Evolutionary conservation across 2,329 filamentous ascomycete genomes (phyloP).

Genomic region (Paracamarosporium sp.): DNA sequence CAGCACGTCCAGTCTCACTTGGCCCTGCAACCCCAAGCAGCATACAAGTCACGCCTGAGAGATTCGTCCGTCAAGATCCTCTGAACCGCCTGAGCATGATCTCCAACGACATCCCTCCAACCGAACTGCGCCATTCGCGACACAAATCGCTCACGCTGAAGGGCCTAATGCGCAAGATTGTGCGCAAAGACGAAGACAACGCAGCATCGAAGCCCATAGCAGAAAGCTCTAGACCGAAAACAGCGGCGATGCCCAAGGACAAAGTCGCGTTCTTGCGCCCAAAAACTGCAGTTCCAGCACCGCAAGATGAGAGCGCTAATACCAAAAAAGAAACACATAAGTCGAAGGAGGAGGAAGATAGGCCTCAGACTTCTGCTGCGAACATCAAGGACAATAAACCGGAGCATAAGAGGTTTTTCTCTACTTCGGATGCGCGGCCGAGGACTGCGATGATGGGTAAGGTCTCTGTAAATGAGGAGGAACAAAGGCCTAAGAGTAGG

Average conservation of each 20-base stretch:
- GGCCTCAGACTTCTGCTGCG: slow-evolving; percentile 12
- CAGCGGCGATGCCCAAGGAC: slow-evolving; percentile 19
- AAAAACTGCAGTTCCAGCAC: slow-evolving; percentile 13
- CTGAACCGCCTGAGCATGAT: slow-evolving; percentile 26
- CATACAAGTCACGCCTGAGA: slow-evolving; percentile 27
- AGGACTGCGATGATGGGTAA: not conserved
- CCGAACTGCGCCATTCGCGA: slow-evolving; percentile 23
- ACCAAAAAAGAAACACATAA: too few relatives aligned
- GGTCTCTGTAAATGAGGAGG: not conserved
- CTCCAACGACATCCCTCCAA: slow-evolving; percentile 26
- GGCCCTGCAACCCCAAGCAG: slow-evolving; percentile 10
- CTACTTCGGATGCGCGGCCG: slow-evolving; percentile 3
- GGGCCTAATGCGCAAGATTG: slow-evolving; percentile 36
- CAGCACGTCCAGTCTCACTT: slow-evolving; percentile 13
- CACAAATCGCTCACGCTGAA: slow-evolving; percentile 32
- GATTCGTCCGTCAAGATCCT: slow-evolving; percentile 19
- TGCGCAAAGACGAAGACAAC: slow-evolving; percentile 25
- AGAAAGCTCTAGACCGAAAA: slow-evolving; percentile 11
- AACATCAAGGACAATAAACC: not conserved
- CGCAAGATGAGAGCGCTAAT: not conserved
- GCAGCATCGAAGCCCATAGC: not conserved
- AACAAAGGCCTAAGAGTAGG: slow-evolving; percentile 20
- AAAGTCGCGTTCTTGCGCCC: slow-evolving; percentile 18
- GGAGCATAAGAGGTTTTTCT: not conserved
- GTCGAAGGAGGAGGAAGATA: not conserved